Base-by-base conservation (phyloP, 139 green algal genomes). In the Coelastrella sp. region DNA sequence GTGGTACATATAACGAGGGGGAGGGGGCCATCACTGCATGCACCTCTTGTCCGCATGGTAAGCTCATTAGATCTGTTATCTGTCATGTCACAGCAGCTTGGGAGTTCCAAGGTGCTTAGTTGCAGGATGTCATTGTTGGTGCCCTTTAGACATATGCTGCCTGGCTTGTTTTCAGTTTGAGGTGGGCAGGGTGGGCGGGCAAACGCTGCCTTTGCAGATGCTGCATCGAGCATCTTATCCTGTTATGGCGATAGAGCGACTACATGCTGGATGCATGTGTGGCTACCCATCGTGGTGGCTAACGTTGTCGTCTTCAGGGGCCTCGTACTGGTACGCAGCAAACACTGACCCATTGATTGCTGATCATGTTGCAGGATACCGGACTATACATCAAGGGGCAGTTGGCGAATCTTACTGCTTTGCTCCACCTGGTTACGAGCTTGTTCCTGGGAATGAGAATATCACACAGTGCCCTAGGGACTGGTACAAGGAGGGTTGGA, bases 401-500 rank as follows among this genome's bases (percentile, higher is more conserved):
- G 40, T 8, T 13, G 71, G 71, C 21, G 41, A 43, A 27, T 41
- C 43, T 30, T 11, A n/a, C n/a, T 79, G 71, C 71, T 43, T 79
- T 41, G 71, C 71, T 25, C 71, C 71, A 21, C 71, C 71, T 51
- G 71, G 71, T 45, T 79, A 35, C 41, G 71, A 79, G n/a, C 41
- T 79, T n/a, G 4, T 30, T 8, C n/a, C 35, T 11, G 71, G 71
- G 32, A 27, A n/a, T 17, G 8, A 43, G 2, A 43, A 2, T 6
- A 79, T 79, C 41, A 63, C 43, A 15, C n/a, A 45, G 17, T 79
- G 71, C 41, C 15, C 41, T 11, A 30, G 41, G 8, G 27, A 32
- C 71, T 62, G 25, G 30, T 79, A 79, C 71, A 79, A 79, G 45
- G 71, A 43, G 15, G 71, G 57, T 25, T 79, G 71, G 71, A 79